Conservation (phyloP, 208 protist genomes). For the Trypanosoma brucei region DNA sequence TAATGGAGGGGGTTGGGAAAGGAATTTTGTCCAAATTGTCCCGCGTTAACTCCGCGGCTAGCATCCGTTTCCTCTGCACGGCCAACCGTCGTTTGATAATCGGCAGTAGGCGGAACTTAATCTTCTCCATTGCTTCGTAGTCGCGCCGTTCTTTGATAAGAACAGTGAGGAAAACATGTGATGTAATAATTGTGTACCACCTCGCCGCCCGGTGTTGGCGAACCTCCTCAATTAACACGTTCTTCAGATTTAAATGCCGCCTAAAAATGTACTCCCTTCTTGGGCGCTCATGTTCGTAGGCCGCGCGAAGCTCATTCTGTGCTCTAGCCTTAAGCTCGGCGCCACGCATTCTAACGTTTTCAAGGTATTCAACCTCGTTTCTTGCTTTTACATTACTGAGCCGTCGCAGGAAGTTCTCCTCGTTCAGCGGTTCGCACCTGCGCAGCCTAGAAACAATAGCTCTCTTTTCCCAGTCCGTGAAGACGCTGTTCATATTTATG, state of each 20-base stretch:
- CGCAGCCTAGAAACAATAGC: constrained; percentile 47
- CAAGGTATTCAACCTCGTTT: constrained; percentile 45
- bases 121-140: constrained; percentile 69
- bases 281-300: constrained; percentile 31
- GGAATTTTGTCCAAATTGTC: constrained; percentile 65
- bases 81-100: constrained; percentile 55
- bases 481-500: constrained; percentile 14
- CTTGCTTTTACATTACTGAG: constrained; percentile 28
- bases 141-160: constrained; percentile 72
- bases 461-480: constrained; percentile 65
- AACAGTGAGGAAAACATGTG: constrained; percentile 80
- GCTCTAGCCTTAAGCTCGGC: constrained; percentile 15
- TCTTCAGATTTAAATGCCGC: constrained; percentile 51
- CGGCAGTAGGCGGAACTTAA: constrained; percentile 57
- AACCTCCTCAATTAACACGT: constrained; percentile 50
- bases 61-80: constrained; percentile 31
- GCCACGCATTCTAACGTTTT: constrained; percentile 25
- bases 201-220: constrained; percentile 39
- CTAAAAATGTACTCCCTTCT: constrained; percentile 52
- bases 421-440: constrained; percentile 28
- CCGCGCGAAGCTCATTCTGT: constrained; percentile 9
- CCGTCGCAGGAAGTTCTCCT: constrained; percentile 50
- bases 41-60: constrained; percentile 37
- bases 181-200: constrained; percentile 76
- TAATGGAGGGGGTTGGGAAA: constrained; percentile 67